Evolutionary conservation across 2,329 filamentous ascomycete species (phyloP).

Genomic region (Trichocomaceae sp.): DNA sequence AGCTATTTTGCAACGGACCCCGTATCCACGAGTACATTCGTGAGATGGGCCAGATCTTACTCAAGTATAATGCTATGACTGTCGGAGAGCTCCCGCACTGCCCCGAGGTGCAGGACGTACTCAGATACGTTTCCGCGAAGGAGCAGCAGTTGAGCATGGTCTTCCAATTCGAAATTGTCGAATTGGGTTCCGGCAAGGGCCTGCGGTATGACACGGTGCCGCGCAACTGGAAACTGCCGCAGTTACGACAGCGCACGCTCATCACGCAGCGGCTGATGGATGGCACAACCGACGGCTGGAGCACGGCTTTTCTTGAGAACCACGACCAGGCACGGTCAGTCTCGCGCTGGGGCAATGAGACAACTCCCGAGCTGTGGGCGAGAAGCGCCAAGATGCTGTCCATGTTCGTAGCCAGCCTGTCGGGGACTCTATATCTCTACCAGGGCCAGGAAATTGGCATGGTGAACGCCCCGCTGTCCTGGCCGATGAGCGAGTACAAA

Average conservation of each 20-base stretch:
- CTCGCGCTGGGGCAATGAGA: conserved; percentile 48
- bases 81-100: conserved; percentile 56
- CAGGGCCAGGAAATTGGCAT: conserved; percentile 55
- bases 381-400: conserved; percentile 50
- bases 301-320: conserved; percentile 57
- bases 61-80: conserved; percentile 52
- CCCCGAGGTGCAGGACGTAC: conserved; percentile 45
- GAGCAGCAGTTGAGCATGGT: conserved; percentile 51
- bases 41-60: conserved; percentile 45
- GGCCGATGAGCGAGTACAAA: conserved; percentile 42
- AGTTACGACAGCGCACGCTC: conserved; percentile 44
- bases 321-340: conserved; percentile 56
- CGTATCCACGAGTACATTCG: conserved; percentile 52
- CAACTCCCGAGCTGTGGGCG: conserved; percentile 36
- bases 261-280: conserved; percentile 34
- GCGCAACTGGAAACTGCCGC: conserved; percentile 41
- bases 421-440: conserved; percentile 54
- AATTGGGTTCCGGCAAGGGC: conserved; percentile 47
- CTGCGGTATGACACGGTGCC: conserved; percentile 41
- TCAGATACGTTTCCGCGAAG: conserved; percentile 2
- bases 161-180: conserved; percentile 64
- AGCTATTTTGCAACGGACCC: conserved; percentile 51
- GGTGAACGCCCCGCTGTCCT: conserved; percentile 49
- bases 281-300: conserved; percentile 46
- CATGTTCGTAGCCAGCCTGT: conserved; percentile 43